Base-by-base conservation (phyloP, 768 basidiomycete species). In the Artomyces pyxidatus region DNA sequence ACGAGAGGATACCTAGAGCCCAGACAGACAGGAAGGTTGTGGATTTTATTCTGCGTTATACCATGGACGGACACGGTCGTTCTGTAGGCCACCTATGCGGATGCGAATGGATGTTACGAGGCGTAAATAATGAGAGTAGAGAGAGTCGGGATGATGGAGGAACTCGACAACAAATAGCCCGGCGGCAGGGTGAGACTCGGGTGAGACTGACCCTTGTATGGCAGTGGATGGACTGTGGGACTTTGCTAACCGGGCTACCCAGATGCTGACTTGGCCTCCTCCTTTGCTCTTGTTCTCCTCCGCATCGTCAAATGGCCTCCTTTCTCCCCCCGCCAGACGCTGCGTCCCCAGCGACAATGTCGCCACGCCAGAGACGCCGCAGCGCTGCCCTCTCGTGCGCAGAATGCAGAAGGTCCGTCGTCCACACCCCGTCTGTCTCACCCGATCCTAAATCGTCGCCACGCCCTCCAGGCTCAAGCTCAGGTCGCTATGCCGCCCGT, bases 371-470 rank as follows among this genome's bases (percentile, higher is more conserved):
- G 62, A 62, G 58, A 47, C 61, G 54, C 51, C 63, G 65, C 22
- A 65, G 74, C 23, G 71, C 74, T 11, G 74, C 78, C 21, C 66
- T 81, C 10, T 80, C 78, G 1, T 85, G 83, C 64, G 80, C 81
- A 6, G 83, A 85, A 64, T 85, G 83, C 67, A 71, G 83, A 59
- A 75, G 83, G 81, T 81, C 48, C 56, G 48, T 32, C 59, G 52
- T 14, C 17, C 30, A n/a, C 22, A 37, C 45, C 51, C 4, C 40
- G 19, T 26, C 9, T 14, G 40, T 27, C 19, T 37, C 50, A 46
- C 37, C 23, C 11, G 19, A 26, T 50, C 46, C 14, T 25, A 35
- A 35, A 43, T 37, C 48, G 47, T 58, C 52, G 41, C 7, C 12
- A 14, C 51, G 45, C 45, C 37, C 43, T 47, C 47, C 58, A 85